A percentile compares a stretch with the other conserved stretches of the same genome.
Evolutionary conservation across 345 rosid genomes (phyloP).

Genomic region (Linum usitatissimum): DNA sequence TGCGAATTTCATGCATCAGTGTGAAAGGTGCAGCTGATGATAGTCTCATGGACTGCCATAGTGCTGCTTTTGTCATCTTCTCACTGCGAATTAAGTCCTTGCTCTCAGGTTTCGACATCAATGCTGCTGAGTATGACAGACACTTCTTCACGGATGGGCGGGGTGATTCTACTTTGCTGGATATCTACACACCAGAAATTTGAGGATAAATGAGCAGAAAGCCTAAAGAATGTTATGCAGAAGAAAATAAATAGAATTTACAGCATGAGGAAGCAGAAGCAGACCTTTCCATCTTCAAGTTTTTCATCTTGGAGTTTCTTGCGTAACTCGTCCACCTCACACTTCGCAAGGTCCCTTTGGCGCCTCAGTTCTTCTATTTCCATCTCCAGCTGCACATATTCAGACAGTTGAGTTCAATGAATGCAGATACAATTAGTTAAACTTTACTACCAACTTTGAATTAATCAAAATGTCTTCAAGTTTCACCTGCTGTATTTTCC

Average conservation of each 20-base stretch:
- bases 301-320: constrained; percentile 59
- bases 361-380: constrained; percentile 80
- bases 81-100: constrained; percentile 41
- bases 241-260: not conserved
- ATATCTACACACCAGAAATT: constrained; percentile 28
- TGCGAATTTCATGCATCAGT: constrained; percentile 96
- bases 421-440: constrained; percentile 1
- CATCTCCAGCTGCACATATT: constrained; percentile 68
- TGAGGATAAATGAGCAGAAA: not conserved
- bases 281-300: constrained; percentile 19
- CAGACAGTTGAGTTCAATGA: constrained; percentile 5
- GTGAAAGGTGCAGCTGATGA: constrained; percentile 94
- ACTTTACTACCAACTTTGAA: constrained; percentile 1
- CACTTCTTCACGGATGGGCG: constrained; percentile 72
- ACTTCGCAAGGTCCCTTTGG: constrained; percentile 82
- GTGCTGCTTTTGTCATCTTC: constrained; percentile 44
- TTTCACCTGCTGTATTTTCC: constrained; percentile 72
- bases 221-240: too few relatives aligned
- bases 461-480: not conserved
- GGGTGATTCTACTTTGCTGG: constrained; percentile 43
- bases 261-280: constrained; percentile 8
- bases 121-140: constrained; percentile 65
- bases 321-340: constrained; percentile 71
- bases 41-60: constrained; percentile 86
- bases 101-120: constrained; percentile 41